Evolutionary conservation across 2,329 filamentous ascomycete genomes (phyloP), one percentile per base, ranked within the genome.

Genomic region (Knufia fluminis): DNA sequence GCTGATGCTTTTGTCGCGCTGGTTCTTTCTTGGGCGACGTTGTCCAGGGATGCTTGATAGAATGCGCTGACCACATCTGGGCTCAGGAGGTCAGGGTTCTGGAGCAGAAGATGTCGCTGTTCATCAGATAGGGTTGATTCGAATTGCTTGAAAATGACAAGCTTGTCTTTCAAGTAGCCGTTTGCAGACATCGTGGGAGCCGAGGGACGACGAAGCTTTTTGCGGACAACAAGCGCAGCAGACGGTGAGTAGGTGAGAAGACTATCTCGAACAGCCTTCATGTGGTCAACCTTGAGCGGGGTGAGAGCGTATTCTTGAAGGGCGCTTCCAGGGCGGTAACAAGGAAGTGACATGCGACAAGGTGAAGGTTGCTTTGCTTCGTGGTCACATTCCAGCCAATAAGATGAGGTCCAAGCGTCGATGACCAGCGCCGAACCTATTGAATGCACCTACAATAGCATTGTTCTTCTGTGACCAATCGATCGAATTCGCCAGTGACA

Each of bases 81-180:
- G 17, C 33, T 35, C 10, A 47, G 19, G 3, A 47, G 17, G 14
- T 47, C 31, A 7, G 44, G 44, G 26, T 47, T 19, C 20, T 47
- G 31, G 12, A 47, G 33, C 19, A 47, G 20, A 26, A 47, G 23
- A 9, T 24, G 44, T 3, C 32, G 44, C 17, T 47, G 44, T 4
- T 38, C 31, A 38, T 9, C 8, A 3, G 44, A 47, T 6, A 47
- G 22, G 9, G 32, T 9, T 24, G 19, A 6, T 39, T 47, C 44
- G 23, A 47, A 47, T 35, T 20, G 17, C 16, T 20, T 19, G 19
- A 45, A 33, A 3, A 19, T 8, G 9, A 19, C 42, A 3, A 33
- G 10, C 23, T 32, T 20, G 8, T 45, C 22, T 24, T 22, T 8
- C 19, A 26, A 26, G 24, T 16, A 19, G 40, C n/a, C 14, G 40